Evolutionary conservation across 2,329 filamentous ascomycete species (phyloP), one percentile per base, ranked within the genome.

Genomic region (Arachnomyces sp.): DNA sequence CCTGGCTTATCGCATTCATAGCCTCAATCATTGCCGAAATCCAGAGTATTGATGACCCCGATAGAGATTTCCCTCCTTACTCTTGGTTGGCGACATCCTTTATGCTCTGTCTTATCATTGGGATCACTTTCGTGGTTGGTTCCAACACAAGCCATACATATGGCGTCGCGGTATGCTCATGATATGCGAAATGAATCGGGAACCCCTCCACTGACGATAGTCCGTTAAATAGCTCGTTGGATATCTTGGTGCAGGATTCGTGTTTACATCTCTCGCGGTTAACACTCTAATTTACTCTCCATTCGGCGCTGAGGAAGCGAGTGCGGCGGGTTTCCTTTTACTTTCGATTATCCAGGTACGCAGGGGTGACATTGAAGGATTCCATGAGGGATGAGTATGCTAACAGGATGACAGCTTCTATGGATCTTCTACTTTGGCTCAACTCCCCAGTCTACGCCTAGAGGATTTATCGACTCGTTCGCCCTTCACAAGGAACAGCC

Each of bases 371-470:
- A 8, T 13, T 33, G 2, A 33, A 20, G n/a, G n/a, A n/a, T n/a
- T n/a, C n/a, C n/a, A 15, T 25, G 25, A 29, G 34, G 28, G 3
- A 18, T 34, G 38, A 39, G 34, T 7, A 8, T 28, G 13, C 38
- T 17, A 12, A 32, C 31, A 32, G 7, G 5, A 6, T n/a, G 14
- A n/a, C 53, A 95, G 89, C 85, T 94, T 53, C 78, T 96, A 44
- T 98, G 92, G 92, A 94, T 95, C 52, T 94, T 96, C 67, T 96
- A 96, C 72, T 98, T 95, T 57, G 92, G 92, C 55, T 94, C 90
- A 2, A 83, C 88, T 13, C 88, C 90, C 1, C 84, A 86, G 31
- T 85, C 89, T 12, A 77, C 82, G 40, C 85, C 89, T 48, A 84
- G 90, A 54, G 82, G 86, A 42, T 94, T 93, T 61, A 84, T 96